These are phyloP conservation scores for Endoconidiophora laricicola DNA, from an alignment of 2,329 filamentous ascomycete species.

Conservation along the genomic window DNA sequence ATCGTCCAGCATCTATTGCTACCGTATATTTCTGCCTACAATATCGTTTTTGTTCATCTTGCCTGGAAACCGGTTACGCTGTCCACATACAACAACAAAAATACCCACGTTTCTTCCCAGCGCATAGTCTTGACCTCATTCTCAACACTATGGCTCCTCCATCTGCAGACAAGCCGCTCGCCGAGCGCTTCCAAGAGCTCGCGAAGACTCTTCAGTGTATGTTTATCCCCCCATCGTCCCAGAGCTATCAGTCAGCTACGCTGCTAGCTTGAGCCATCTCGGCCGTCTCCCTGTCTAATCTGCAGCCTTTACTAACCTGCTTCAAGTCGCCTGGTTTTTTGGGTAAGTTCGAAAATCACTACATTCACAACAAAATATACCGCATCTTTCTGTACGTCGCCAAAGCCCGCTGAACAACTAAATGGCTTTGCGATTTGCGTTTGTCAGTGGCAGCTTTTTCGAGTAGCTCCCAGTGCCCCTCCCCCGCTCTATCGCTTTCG, in stretches of 20 bases:
- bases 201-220: slow-evolving; percentile 86
- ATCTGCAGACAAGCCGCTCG: slow-evolving; percentile 51
- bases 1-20: not conserved
- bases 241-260: not conserved
- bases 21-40: not conserved
- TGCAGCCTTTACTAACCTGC: slow-evolving; percentile 20
- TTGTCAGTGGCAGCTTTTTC: not conserved
- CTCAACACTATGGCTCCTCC: slow-evolving; percentile 28
- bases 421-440: not conserved
- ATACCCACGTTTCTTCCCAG: not conserved
- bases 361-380: slow-evolving; percentile 5
- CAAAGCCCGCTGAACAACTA: not conserved
- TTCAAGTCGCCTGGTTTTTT: slow-evolving; percentile 58
- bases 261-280: not conserved
- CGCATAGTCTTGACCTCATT: not conserved
- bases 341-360: slow-evolving; percentile 41
- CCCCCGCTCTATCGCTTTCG: slow-evolving; percentile 1
- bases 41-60: no score
- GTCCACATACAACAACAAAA: not conserved
- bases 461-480: not conserved
- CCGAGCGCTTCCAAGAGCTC: slow-evolving; percentile 58
- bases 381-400: not conserved
- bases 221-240: slow-evolving; percentile 20
- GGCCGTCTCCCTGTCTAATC: slow-evolving; percentile 13
- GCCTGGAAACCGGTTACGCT: not conserved